These are phyloP conservation scores for Plasmodium malariae DNA, from an alignment of 169 alveolate genomes.

Conservation along the genomic window DNA sequence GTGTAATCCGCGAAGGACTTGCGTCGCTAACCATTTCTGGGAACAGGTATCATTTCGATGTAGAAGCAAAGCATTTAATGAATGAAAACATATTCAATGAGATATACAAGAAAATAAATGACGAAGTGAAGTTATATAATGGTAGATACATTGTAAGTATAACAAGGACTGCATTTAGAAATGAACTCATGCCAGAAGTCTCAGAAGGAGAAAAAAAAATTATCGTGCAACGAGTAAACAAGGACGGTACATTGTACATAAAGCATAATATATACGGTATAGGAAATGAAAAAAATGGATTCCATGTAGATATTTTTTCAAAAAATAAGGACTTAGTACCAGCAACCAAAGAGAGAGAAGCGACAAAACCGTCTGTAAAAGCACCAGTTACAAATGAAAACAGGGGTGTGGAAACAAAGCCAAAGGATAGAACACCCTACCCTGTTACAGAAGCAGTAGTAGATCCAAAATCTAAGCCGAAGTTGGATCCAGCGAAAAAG, in stretches of 20 bases:
- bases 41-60: conserved; percentile 12
- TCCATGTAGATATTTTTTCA: too few species aligned
- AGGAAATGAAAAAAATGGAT: too few species aligned
- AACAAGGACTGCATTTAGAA: background rate
- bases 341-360: too few species aligned
- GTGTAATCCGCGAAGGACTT: conserved; percentile 10
- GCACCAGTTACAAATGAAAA: too few species aligned
- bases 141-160: conserved; percentile 16
- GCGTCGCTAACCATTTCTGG: background rate
- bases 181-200: background rate
- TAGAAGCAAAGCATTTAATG: conserved; percentile 1
- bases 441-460: too few species aligned
- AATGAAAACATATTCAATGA: background rate
- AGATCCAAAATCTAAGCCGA: too few species aligned
- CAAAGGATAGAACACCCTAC: too few species aligned
- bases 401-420: too few species aligned
- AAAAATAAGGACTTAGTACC: too few species aligned
- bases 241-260: background rate
- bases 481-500: too few species aligned
- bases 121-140: background rate
- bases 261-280: too few species aligned
- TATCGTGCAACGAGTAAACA: background rate
- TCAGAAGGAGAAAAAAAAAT: background rate
- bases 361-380: too few species aligned
- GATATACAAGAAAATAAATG: conserved; percentile 19